phyloP scores from a whole-genome alignment of 495 filamentous ascomycete species.

The Neurospora sp. region DNA sequence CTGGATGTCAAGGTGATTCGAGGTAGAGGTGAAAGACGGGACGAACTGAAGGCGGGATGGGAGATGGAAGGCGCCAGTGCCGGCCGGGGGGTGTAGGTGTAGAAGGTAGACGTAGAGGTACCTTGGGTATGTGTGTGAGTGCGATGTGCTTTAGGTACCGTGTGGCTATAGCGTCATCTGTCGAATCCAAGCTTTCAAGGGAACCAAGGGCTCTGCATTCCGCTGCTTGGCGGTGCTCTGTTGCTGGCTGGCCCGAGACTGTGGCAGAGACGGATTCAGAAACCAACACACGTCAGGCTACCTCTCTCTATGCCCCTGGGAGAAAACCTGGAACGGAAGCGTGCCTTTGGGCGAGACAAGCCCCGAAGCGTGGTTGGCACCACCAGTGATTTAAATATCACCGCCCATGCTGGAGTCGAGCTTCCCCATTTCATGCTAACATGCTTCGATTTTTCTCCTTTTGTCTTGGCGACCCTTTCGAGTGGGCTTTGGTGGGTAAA shows the following conservation, averaged over 20 bases:
- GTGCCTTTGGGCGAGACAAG: background rate
- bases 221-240: background rate
- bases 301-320: background rate
- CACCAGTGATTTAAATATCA: background rate
- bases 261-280: background rate
- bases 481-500: conserved; percentile 4
- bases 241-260: background rate
- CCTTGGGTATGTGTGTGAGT: background rate
- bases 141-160: background rate
- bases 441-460: conserved; percentile 14
- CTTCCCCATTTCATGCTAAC: background rate
- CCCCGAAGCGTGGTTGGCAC: background rate
- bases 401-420: background rate
- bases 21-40: background rate
- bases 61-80: background rate
- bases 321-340: background rate
- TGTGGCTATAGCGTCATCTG: background rate
- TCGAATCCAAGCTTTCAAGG: background rate
- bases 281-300: background rate
- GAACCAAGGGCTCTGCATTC: background rate
- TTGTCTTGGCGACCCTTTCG: conserved; percentile 10
- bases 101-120: background rate
- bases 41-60: background rate
- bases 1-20: background rate
- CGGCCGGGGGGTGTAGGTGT: background rate